Evolutionary conservation across 2,329 filamentous ascomycete species (phyloP).

Genomic region (Sporothrix globosa): DNA sequence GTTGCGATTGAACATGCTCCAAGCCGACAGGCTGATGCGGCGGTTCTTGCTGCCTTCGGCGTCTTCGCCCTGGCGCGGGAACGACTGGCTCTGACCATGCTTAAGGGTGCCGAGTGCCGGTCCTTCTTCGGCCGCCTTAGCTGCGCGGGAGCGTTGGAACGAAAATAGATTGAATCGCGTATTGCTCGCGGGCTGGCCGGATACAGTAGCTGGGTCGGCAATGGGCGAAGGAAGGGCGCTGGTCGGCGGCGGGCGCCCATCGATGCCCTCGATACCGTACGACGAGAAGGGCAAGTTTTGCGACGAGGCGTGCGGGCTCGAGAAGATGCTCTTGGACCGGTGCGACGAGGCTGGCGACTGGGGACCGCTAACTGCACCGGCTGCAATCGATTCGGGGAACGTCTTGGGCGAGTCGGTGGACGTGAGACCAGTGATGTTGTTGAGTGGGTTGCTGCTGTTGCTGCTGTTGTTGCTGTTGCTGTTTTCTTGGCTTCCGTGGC

Average conservation of each 20-base stretch:
- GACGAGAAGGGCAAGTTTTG: slow-evolving; percentile 61
- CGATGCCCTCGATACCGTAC: slow-evolving; percentile 51
- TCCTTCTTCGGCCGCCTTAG: slow-evolving; percentile 63
- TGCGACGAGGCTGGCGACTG: slow-evolving; percentile 65
- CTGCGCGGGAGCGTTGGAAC: slow-evolving; percentile 63
- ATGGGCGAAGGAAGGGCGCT: slow-evolving; percentile 50
- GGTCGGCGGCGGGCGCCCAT: slow-evolving; percentile 48
- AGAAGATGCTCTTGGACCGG: slow-evolving; percentile 59
- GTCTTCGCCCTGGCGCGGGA: slow-evolving; percentile 66
- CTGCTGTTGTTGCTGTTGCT: slow-evolving; percentile 13
- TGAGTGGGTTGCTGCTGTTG: slow-evolving; percentile 13
- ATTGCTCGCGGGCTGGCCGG: slow-evolving; percentile 42
- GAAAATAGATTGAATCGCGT: slow-evolving; percentile 57
- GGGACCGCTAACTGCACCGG: slow-evolving; percentile 46
- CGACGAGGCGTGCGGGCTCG: slow-evolving; percentile 64
- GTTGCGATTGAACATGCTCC: slow-evolving; percentile 60
- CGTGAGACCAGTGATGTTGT: not conserved
- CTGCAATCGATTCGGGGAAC: slow-evolving; percentile 24
- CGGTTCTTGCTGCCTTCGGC: slow-evolving; percentile 57
- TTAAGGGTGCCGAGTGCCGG: slow-evolving; percentile 71
- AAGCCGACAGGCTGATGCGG: slow-evolving; percentile 62
- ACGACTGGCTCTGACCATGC: slow-evolving; percentile 73
- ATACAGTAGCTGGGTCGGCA: slow-evolving; percentile 34
- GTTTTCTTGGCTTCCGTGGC: slow-evolving; percentile 24
- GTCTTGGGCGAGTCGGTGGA: slow-evolving; percentile 23